Evolutionary conservation across 2,329 filamentous ascomycete species (phyloP), one percentile per base, ranked within the genome.

Genomic region (Cercospora sp.): DNA sequence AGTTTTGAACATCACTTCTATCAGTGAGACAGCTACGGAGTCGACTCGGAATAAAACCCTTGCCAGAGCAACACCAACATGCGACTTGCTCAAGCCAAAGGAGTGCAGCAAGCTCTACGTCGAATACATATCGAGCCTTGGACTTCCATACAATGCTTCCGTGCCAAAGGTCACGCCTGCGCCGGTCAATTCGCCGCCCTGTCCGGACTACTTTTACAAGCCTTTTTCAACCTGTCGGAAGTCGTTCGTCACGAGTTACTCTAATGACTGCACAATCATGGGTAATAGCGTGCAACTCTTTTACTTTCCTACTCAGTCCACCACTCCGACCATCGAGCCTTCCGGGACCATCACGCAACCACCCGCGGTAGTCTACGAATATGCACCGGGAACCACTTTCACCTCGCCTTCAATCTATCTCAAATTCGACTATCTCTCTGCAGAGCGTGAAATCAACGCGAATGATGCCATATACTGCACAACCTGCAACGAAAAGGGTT

Each of bases 391-490:
- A 13, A 65, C 67, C 28, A 73, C 72, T 0, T 72, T 73, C 59
- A 73, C 72, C 10, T 72, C 70, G 55, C 72, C 72, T 12, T 70
- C 70, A 8, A 59, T 73, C 10, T 73, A 73, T 36, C 59, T 73
- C 13, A 72, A 70, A 16, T 73, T 70, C 53, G 69, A 72, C 42
- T 64, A 60, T 12, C 64, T 73, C 30, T 68, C 63, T 63, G 70
- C 66, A 36, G 20, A 45, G 23, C 58, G 68, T 3, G 18, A 26
- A 13, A 23, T 64, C 33, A 18, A 67, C 5, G 33, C 39, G 13
- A 51, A 61, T 45, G 51, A 33, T 18, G 26, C 45, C 16, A 39
- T 42, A 13, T 31, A 55, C 10, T 60, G 53, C 28, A 67, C 30
- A 30, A 45, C 30, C 13, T 68, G 67, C 57, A 42, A 66, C 39